Conservation (phyloP, 306 rosid genomes). For the Gillenia trifoliata region DNA sequence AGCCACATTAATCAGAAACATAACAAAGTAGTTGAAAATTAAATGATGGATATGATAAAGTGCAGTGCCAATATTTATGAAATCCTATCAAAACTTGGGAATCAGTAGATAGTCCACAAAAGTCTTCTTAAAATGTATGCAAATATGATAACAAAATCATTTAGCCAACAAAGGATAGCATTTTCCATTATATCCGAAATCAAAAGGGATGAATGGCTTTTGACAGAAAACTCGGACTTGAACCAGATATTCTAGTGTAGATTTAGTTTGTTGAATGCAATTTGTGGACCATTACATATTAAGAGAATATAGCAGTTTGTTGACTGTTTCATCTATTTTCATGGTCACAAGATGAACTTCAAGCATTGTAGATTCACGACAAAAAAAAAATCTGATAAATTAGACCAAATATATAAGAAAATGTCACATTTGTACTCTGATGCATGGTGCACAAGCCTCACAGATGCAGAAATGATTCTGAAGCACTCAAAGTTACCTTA, state of each 20-base stretch:
- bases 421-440: background rate
- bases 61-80: background rate
- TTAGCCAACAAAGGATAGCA: background rate
- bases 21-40: background rate
- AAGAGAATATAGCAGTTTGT: background rate
- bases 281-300: no score
- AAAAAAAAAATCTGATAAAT: background rate
- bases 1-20: slow-evolving; percentile 9
- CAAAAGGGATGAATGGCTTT: background rate
- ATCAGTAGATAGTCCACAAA: background rate
- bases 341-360: background rate
- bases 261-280: background rate
- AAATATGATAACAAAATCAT: background rate
- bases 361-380: background rate
- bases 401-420: background rate
- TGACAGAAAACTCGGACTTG: no score
- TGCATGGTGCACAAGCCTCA: background rate
- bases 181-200: background rate
- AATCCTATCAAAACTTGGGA: background rate
- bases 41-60: background rate
- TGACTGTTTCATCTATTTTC: background rate
- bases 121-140: background rate
- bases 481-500: slow-evolving; percentile 46
- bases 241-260: no score
- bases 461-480: background rate